phyloP scores from a whole-genome alignment of 768 basidiomycete genomes.

The Agrocybe pediades region DNA sequence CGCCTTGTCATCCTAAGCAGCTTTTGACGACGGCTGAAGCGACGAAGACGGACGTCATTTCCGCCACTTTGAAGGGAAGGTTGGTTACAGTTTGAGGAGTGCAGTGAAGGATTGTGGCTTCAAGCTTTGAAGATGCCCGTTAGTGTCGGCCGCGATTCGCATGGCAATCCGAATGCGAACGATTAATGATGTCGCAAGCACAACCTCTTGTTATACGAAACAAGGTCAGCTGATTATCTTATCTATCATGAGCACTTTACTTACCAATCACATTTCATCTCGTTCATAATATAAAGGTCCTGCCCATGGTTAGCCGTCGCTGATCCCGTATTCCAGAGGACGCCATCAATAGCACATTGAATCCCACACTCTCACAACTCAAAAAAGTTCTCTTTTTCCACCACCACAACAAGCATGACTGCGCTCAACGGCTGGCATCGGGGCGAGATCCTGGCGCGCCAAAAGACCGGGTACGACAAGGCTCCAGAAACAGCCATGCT shows the following conservation, averaged over 20 bases:
- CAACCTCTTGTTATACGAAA: neutral
- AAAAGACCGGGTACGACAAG: slow-evolving; percentile 42
- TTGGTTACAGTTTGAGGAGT: too few species aligned
- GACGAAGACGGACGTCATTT: too few species aligned
- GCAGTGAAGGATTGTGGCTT: too few species aligned
- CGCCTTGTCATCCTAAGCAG: neutral
- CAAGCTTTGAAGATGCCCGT: too few species aligned
- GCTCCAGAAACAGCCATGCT: slow-evolving; percentile 30
- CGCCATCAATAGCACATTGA: neutral
- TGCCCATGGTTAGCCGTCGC: neutral
- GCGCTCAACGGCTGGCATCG: slow-evolving; percentile 48
- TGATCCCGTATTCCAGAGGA: neutral
- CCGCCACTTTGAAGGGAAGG: too few species aligned
- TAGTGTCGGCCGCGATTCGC: neutral
- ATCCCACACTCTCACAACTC: neutral
- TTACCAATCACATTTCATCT: neutral
- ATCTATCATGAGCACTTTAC: neutral
- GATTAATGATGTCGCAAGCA: neutral
- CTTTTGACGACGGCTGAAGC: neutral
- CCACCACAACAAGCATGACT: slow-evolving; percentile 18
- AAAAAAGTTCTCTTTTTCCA: neutral
- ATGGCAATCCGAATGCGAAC: neutral
- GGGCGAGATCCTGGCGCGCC: slow-evolving; percentile 54
- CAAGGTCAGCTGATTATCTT: slow-evolving; percentile 5
- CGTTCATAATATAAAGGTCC: slow-evolving; percentile 1